Evolutionary conservation across 2,329 filamentous ascomycete genomes (phyloP).

Genomic region (Neobulgaria alba): DNA sequence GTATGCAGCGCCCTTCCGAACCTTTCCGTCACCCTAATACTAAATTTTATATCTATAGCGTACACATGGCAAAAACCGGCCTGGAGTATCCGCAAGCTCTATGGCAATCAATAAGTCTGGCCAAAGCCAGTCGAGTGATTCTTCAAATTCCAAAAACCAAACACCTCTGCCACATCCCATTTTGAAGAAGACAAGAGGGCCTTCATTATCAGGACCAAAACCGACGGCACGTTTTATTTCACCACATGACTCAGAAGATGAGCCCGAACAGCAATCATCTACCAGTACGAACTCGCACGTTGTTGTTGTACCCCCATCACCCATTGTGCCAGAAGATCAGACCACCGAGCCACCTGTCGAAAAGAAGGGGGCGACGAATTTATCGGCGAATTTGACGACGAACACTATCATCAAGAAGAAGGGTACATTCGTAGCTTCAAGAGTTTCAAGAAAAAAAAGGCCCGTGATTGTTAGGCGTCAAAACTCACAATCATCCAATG

Average conservation of each 20-base stretch:
- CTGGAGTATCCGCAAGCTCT: conserved; percentile 18
- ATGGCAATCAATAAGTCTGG: conserved; percentile 11
- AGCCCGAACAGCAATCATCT: conserved; percentile 33
- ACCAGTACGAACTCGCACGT: conserved; percentile 32
- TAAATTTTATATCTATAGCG: conserved; percentile 21
- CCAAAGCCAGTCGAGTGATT: conserved; percentile 15
- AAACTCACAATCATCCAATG: conserved; percentile 34
- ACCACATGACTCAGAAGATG: conserved; percentile 40
- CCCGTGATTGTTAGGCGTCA: conserved; percentile 38
- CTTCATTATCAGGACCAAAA: conserved; percentile 43
- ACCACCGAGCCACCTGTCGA: conserved; percentile 6
- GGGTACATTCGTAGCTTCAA: conserved; percentile 34
- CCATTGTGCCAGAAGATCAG: not conserved
- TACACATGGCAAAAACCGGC: conserved; percentile 12
- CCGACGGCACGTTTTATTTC: conserved; percentile 55
- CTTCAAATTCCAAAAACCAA: conserved; percentile 27
- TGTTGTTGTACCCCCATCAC: conserved; percentile 18
- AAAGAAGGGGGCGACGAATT: conserved; percentile 5
- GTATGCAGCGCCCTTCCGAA: conserved; percentile 31
- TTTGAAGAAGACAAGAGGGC: conserved; percentile 48
- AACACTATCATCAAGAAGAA: conserved; percentile 28
- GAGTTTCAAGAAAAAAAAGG: conserved; percentile 38
- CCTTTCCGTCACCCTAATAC: conserved; percentile 9
- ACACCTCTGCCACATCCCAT: conserved; percentile 43
- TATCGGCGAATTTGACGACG: conserved; percentile 17